Base-by-base conservation (phyloP, 208 protist genomes). In the Blechomonas ayalai region DNA sequence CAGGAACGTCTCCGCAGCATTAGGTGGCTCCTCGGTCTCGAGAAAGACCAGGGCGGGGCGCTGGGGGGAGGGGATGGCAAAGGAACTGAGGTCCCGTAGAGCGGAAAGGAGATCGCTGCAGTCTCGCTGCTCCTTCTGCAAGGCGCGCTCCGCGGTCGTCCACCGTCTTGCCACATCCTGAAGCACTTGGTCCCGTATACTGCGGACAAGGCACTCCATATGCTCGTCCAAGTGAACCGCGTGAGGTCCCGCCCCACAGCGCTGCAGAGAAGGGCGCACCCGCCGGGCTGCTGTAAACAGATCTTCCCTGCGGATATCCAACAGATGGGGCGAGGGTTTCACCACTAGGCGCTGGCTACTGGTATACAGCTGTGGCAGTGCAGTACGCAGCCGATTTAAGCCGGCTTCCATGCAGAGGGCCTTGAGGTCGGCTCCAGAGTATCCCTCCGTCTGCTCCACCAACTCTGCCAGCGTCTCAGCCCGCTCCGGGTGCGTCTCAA, bases 401-500 rank as follows among this genome's bases (percentile, higher is more conserved):
- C 70, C 64, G 12, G 98, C 97, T 74, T 99, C 99, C n/a, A 93
- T 98, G 73, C 97, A 99, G 4, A 99, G 79, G 6, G 93, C 82
- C 16, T 97, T 95, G 22, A 99, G 52, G 81, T 99, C 98, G 1
- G 98, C 96, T 25, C 98, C 98, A 6, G 98, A 97, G 64, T 95
- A 99, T 48, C 98, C 97, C 62, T 99, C 97, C 34, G 97, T 99
- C 34, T 64, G 74, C 25, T 38, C 42, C 1, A 75, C 62, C 22
- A 92, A 62, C 33, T 85, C 79, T 3, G 59, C 39, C 81, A 82
- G 97, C 89, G 69, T 92, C 89, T 51, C 95, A 13, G 59, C 52
- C 2, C 66, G 59, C 42, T 65, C 56, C 25, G 59, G 57, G 39
- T 55, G 48, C 7, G 35, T 59, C 7, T 56, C 87, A n/a, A n/a